Percentiles rank a stretch among this genome's conserved stretches.
Evolutionary conservation across 2,329 filamentous ascomycete genomes (phyloP).

Genomic region (Tolypocladium capitatum): DNA sequence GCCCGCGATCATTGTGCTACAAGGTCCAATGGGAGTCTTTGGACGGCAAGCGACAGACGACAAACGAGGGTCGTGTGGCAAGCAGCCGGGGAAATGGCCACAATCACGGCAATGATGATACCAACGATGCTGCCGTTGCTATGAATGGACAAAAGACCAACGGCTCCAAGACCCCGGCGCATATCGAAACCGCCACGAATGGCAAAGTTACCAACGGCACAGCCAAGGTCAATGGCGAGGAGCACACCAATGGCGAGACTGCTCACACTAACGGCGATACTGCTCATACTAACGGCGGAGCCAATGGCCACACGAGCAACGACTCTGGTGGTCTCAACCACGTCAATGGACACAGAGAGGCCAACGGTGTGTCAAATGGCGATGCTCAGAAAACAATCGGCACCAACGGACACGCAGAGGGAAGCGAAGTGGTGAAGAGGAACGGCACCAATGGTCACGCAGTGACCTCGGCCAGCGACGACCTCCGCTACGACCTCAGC

Average conservation of each 20-base stretch:
- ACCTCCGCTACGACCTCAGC: conserved; percentile 4
- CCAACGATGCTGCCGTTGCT: not conserved
- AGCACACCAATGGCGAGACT: not conserved
- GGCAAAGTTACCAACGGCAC: not conserved
- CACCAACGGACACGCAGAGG: not conserved
- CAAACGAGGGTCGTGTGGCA: not conserved
- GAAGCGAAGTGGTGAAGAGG: not conserved
- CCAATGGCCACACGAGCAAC: not conserved
- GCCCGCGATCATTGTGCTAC: conserved; percentile 24
- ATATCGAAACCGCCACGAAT: not conserved
- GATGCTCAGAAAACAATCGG: not conserved
- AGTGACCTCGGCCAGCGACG: not conserved
- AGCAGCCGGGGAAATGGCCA: not conserved
- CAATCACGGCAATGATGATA: not conserved
- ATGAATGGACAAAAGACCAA: not conserved
- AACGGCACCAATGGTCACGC: not conserved
- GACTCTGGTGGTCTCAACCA: not conserved
- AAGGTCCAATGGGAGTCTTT: conserved; percentile 31
- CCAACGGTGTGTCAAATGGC: not conserved
- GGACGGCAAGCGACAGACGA: not conserved
- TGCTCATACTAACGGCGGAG: not conserved
- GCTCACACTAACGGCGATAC: no score
- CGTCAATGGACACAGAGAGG: not conserved
- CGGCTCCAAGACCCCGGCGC: not conserved
- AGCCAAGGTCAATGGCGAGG: not conserved